Evolutionary conservation across 2,329 filamentous ascomycete genomes (phyloP).

Genomic region (Colletotrichum sublineola): DNA sequence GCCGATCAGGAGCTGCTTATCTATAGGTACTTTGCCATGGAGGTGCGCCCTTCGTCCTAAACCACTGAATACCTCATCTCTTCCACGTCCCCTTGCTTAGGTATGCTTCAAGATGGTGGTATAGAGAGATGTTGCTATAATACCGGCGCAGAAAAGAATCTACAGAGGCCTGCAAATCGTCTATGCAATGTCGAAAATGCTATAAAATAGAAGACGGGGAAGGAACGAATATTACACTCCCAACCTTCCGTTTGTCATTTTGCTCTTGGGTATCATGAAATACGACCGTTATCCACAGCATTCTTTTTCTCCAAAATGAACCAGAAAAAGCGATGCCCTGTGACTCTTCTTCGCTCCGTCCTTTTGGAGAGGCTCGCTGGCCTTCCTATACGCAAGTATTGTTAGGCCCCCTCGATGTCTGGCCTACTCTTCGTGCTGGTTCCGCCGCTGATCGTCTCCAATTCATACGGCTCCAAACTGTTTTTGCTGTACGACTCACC

Average conservation of each 20-base stretch:
- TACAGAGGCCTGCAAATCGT: too few relatives aligned
- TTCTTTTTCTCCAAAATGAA: not conserved
- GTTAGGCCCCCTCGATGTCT: not conserved
- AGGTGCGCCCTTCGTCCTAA: not conserved
- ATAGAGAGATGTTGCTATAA: too few relatives aligned
- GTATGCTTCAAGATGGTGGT: too few relatives aligned
- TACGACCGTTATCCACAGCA: not conserved
- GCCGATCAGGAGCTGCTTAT: not conserved
- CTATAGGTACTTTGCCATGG: not conserved
- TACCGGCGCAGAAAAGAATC: too few relatives aligned
- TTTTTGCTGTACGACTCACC: not conserved
- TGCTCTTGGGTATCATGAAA: not conserved
- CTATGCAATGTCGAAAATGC: too few relatives aligned
- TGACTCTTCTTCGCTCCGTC: not conserved
- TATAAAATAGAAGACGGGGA: too few relatives aligned
- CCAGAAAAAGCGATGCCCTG: not conserved
- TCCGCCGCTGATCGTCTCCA: slow-evolving; percentile 14
- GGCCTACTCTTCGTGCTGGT: slow-evolving; percentile 22
- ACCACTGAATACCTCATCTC: too few relatives aligned
- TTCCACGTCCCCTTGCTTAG: too few relatives aligned
- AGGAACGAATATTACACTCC: too few relatives aligned
- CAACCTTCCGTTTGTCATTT: not conserved
- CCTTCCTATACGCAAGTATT: not conserved
- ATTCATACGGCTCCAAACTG: slow-evolving; percentile 12
- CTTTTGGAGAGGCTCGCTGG: not conserved